Evolutionary conservation across 257 asterid species (phyloP).

Genomic region (Rauvolfia tetraphylla): DNA sequence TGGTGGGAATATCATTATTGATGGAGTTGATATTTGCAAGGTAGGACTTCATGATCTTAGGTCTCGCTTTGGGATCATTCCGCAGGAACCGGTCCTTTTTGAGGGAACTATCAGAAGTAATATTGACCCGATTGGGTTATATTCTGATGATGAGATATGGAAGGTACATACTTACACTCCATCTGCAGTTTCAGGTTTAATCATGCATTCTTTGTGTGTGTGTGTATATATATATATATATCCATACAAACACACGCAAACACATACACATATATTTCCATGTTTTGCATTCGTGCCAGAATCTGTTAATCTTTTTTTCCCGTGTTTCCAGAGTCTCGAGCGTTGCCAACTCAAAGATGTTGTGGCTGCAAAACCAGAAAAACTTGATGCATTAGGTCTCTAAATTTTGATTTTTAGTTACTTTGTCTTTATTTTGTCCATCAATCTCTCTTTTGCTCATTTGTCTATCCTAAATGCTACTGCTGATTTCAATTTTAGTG

Average conservation of each 20-base stretch:
- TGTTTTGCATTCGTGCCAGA: neutral
- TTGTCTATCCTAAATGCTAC: neutral
- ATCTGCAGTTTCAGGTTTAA: neutral
- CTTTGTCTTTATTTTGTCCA: neutral
- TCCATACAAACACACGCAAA: too few species aligned
- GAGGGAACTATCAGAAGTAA: slow-evolving; percentile 72
- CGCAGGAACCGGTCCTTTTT: slow-evolving; percentile 79
- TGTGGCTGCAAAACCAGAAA: slow-evolving; percentile 54
- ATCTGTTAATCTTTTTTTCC: neutral
- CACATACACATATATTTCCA: neutral
- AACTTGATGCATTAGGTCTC: slow-evolving; percentile 55
- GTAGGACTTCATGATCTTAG: slow-evolving; percentile 72
- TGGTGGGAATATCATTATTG: slow-evolving; percentile 54
- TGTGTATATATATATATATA: too few species aligned
- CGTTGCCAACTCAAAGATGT: slow-evolving; percentile 78
- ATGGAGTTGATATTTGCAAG: slow-evolving; percentile 51
- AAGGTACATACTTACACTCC: slow-evolving; percentile 38
- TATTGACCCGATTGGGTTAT: slow-evolving; percentile 58
- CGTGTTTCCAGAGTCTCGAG: slow-evolving; percentile 46
- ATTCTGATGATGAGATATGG: slow-evolving; percentile 80
- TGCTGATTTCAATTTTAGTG: slow-evolving; percentile 21
- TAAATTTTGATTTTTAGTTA: neutral
- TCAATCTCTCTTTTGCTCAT: neutral
- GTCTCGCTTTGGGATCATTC: slow-evolving; percentile 76
- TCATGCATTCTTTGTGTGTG: neutral